A percentile compares a stretch with the other conserved stretches of the same genome.
Conservation (phyloP, 192 early-diverging fungal genomes). For the Endogone sp. region DNA sequence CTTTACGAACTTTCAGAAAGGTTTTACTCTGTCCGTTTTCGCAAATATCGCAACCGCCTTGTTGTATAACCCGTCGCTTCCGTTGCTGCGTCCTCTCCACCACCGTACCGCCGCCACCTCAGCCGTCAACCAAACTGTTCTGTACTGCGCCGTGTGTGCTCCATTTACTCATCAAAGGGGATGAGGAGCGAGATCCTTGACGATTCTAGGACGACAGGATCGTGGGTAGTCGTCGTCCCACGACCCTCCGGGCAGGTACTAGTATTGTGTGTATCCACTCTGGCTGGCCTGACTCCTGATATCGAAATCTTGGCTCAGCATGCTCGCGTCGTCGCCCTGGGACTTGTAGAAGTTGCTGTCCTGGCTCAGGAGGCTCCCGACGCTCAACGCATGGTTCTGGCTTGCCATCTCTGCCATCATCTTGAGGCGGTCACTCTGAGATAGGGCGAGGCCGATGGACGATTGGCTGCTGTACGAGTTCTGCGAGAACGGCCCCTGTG, state of each 20-base stretch:
- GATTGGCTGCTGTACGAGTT: conserved; percentile 56
- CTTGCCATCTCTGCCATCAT: conserved; percentile 41
- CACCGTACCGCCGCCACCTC: too few species aligned
- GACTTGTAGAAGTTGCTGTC: conserved; percentile 60
- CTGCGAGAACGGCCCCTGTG: conserved; percentile 25
- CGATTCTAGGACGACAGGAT: not conserved
- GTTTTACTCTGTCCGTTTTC: not conserved
- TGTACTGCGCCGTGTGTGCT: not conserved
- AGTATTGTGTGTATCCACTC: conserved; percentile 49
- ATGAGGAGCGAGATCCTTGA: not conserved
- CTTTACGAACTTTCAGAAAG: too few species aligned
- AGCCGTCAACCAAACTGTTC: not conserved
- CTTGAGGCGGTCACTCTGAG: conserved; percentile 51
- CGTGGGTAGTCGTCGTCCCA: not conserved
- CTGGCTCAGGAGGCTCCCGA: conserved; percentile 45
- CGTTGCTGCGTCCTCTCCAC: not conserved
- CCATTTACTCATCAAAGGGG: not conserved
- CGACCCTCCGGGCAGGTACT: not conserved
- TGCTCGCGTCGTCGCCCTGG: conserved; percentile 46
- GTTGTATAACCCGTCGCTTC: not conserved
- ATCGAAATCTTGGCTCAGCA: conserved; percentile 55
- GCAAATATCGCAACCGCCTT: not conserved
- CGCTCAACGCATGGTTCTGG: conserved; percentile 13
- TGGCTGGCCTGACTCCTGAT: conserved; percentile 49
- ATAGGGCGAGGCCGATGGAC: conserved; percentile 47